Conservation (phyloP, 2,329 filamentous ascomycete genomes). For the Ascochyta koolunga region DNA sequence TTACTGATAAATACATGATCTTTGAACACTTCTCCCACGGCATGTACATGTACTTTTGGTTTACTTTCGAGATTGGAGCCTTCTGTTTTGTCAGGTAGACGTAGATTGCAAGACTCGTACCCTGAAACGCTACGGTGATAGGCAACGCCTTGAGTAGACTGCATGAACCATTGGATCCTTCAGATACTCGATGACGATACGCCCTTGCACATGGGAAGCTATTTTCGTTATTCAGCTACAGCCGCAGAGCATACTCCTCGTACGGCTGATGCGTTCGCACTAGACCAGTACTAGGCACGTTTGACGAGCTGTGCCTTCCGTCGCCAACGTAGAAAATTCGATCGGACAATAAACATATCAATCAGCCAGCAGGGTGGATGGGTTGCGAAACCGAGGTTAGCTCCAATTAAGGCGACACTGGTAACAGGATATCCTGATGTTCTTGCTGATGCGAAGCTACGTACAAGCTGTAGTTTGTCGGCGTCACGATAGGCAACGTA, state of each 20-base stretch:
- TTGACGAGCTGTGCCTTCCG: neutral
- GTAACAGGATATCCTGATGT: neutral
- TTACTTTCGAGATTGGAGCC: neutral
- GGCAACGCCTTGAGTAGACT: neutral
- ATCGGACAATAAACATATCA: neutral
- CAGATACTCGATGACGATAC: neutral
- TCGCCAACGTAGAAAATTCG: neutral
- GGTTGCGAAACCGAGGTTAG: neutral
- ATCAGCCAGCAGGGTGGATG: neutral
- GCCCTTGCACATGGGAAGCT: neutral
- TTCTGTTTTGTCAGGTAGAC: neutral
- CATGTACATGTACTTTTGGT: neutral
- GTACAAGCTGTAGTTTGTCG: neutral
- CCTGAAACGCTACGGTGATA: neutral
- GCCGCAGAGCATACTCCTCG: neutral
- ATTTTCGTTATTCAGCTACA: slow-evolving; percentile 10
- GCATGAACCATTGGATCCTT: neutral
- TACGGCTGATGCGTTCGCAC: neutral
- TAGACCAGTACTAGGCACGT: neutral
- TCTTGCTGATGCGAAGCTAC: slow-evolving; percentile 5
- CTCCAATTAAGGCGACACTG: slow-evolving; percentile 1
- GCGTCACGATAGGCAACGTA: too few species aligned
- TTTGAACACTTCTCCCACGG: neutral
- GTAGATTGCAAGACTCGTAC: neutral
- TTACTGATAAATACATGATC: slow-evolving; percentile 6